Conservation (phyloP, 2,329 filamentous ascomycete species). For the Curvularia spicifera region DNA sequence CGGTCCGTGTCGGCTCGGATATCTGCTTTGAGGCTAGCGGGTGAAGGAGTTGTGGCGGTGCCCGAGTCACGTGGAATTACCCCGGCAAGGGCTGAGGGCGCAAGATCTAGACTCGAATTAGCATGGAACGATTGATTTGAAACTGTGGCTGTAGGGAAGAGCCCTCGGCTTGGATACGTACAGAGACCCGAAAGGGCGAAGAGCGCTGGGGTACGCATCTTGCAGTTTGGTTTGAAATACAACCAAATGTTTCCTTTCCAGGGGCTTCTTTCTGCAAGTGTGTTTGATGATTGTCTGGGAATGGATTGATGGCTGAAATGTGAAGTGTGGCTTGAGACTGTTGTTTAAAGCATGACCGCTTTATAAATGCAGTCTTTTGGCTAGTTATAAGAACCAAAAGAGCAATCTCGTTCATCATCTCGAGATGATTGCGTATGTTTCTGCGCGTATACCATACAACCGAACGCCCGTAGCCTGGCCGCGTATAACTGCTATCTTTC, state of each 20-base stretch:
- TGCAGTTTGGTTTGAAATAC: not conserved
- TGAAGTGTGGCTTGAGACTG: not conserved
- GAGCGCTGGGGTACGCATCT: not conserved
- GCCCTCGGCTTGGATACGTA: not conserved
- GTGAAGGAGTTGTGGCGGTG: not conserved
- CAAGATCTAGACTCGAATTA: not conserved
- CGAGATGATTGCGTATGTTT: not conserved
- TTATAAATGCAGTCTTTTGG: not conserved
- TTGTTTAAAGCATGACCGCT: not conserved
- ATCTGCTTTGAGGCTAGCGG: conserved; percentile 14
- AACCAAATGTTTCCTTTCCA: not conserved
- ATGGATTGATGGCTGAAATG: not conserved
- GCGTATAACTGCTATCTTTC: not conserved
- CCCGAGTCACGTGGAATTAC: not conserved
- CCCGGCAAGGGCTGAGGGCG: not conserved
- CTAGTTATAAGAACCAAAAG: not conserved
- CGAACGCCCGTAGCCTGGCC: not conserved
- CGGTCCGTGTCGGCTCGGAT: conserved; percentile 51
- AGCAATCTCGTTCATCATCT: not conserved
- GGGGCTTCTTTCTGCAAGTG: not conserved
- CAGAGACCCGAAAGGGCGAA: not conserved
- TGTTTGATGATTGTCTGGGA: not conserved
- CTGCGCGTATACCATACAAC: not conserved
- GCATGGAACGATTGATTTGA: not conserved
- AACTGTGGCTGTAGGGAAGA: not conserved